phyloP scores from a whole-genome alignment of 441 rosid genomes.

The Arabidopsis lyrata region DNA sequence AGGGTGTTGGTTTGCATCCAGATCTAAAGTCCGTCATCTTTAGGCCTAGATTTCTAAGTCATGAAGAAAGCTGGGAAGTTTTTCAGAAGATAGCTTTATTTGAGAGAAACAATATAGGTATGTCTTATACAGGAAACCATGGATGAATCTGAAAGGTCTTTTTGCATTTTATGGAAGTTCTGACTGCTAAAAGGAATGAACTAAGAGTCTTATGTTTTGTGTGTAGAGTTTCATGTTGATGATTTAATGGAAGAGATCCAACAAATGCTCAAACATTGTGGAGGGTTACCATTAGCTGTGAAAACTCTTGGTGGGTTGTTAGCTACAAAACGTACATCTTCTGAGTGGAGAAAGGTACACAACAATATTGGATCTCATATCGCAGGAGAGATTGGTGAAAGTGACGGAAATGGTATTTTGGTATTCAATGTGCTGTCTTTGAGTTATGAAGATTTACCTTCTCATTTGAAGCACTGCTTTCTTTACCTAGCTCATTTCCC shows the following conservation, averaged over 20 bases:
- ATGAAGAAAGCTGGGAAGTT: constrained; percentile 39
- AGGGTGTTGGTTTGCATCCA: constrained; percentile 36
- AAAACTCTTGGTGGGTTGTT: constrained; percentile 18
- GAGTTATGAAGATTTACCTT: constrained; percentile 39
- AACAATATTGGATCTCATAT: constrained; percentile 3
- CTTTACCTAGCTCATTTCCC: neutral
- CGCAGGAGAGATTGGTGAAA: constrained; percentile 10
- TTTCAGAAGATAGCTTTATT: constrained; percentile 30
- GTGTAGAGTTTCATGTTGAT: constrained; percentile 3
- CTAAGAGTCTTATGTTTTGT: neutral
- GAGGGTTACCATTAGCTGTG: constrained; percentile 16
- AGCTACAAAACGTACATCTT: constrained; percentile 25
- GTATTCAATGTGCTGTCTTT: constrained; percentile 23
- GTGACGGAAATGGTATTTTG: neutral
- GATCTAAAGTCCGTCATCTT: constrained; percentile 34
- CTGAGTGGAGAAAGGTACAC: constrained; percentile 33
- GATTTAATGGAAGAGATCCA: neutral
- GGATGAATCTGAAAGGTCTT: neutral
- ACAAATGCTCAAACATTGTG: constrained; percentile 9
- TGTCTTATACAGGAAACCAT: neutral
- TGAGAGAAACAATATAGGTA: constrained; percentile 33
- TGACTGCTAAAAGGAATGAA: neutral
- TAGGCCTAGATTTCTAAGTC: constrained; percentile 31
- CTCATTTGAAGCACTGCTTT: constrained; percentile 15
- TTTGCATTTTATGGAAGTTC: neutral